phyloP scores from a whole-genome alignment of 352 stramenopile genomes.

The Pythium utonaiense region DNA sequence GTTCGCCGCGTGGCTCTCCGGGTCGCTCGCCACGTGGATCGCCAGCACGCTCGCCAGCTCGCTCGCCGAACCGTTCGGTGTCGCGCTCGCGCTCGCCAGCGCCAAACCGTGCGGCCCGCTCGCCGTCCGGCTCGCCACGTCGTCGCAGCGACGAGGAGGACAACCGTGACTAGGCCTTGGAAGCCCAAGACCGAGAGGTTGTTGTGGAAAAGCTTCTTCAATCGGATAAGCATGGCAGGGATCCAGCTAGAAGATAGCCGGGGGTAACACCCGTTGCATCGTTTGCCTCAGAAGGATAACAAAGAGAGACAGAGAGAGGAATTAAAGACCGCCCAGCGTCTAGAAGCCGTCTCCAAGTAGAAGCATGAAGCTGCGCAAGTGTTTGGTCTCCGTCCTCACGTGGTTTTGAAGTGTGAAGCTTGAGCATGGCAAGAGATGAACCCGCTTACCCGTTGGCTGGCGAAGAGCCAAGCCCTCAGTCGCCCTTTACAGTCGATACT shows the following conservation, averaged over 20 bases:
- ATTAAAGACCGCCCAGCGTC: constrained; percentile 1
- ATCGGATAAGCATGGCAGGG: no score
- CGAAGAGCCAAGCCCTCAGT: no score
- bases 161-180: constrained; percentile 31
- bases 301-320: background rate
- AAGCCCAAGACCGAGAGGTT: no score
- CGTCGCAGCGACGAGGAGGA: constrained; percentile 29
- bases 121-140: constrained; percentile 51
- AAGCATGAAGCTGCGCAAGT: constrained; percentile 4
- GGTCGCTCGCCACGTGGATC: constrained; percentile 29
- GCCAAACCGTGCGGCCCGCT: constrained; percentile 34
- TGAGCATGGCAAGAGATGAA: background rate
- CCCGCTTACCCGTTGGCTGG: no score
- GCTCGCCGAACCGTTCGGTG: constrained; percentile 29
- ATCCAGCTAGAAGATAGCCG: background rate
- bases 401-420: constrained; percentile 1
- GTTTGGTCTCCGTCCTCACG: background rate
- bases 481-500: no score
- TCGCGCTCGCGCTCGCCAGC: constrained; percentile 38
- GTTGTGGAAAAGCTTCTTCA: no score
- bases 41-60: constrained; percentile 42
- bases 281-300: background rate
- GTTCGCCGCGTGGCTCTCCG: constrained; percentile 26
- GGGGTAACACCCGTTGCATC: background rate
- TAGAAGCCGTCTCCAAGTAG: background rate